Evolutionary conservation across 805 yeast genomes (phyloP).

Genomic region (Metschnikowia amazonensis): DNA sequence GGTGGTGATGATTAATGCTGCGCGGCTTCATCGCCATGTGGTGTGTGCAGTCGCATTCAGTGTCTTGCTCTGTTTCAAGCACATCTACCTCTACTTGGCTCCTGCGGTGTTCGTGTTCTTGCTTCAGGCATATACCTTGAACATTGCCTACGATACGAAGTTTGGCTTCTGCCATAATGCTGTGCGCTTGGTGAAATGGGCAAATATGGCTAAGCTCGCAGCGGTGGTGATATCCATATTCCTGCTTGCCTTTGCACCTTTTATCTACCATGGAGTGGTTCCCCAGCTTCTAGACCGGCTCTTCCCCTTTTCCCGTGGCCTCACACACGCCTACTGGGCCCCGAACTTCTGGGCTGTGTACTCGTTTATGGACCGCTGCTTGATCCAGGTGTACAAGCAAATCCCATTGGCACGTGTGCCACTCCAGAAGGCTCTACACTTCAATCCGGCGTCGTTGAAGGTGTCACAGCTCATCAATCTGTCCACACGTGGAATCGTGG

Average conservation of each 20-base stretch:
- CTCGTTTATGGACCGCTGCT: conserved; percentile 71
- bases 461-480: conserved; percentile 28
- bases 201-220: conserved; percentile 58
- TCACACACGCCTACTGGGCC: conserved; percentile 99
- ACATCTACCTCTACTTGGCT: conserved; percentile 86
- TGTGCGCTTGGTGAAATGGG: conserved; percentile 48
- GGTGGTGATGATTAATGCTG: conserved; percentile 68
- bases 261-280: conserved; percentile 54
- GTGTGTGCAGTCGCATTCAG: conserved; percentile 69
- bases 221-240: conserved; percentile 59
- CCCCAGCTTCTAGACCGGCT: conserved; percentile 65
- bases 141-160: conserved; percentile 30
- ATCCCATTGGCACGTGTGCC: conserved; percentile 32
- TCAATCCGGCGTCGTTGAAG: conserved; percentile 41
- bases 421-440: conserved; percentile 37
- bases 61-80: conserved; percentile 84
- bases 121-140: conserved; percentile 67
- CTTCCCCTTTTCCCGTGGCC: conserved; percentile 91
- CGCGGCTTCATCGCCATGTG: conserved; percentile 54
- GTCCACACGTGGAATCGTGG: conserved; percentile 82
- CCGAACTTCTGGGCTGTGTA: conserved; percentile 97
- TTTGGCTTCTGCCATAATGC: conserved; percentile 23
- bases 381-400: conserved; percentile 44
- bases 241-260: conserved; percentile 73
- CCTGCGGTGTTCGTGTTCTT: conserved; percentile 88